Base-by-base conservation (phyloP, 371 early-diverging fungal genomes). In the Mucor mucedo region DNA sequence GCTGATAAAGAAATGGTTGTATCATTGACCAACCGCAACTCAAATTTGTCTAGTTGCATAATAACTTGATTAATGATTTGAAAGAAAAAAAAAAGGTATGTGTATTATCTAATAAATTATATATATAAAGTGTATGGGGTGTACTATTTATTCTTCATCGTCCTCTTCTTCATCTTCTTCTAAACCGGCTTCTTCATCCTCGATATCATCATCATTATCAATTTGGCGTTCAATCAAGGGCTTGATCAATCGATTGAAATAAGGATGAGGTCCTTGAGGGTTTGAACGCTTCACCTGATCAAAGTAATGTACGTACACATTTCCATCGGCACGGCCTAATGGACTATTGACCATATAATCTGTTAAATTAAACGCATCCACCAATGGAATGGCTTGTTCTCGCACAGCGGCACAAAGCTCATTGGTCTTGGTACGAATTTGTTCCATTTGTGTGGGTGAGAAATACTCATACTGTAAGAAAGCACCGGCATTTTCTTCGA, bases 261-360 rank as follows among this genome's bases (percentile, higher is more conserved):
- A 95, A 55, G 91, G 88, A 38, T 91, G 89, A 63, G 86, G 87
- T 14, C 83, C 82, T 32, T 87, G 85, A 42, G 90, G 90, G 78
- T 95, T 93, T 58, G 85, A 85, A 50, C 82, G 79, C 65, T 87
- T 88, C 57, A 95, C 93, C 38, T 87, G 85, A 44, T 88, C 87
- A 84, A 94, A 95, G 90, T 94, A 94, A 68, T 88, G 84, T 52
- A 89, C 91, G 75, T 94, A 95, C 13, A 92, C 85, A 72, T 95
- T 89, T 63, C 97, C 97, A 59, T 95, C 95, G 58, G 83, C 86
- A 52, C 90, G 85, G 30, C 97, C 97, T 11, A 96, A 72, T 30
- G 96, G 95, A 60, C 93, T 93, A 83, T 95, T 93, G 73, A 96
- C 74, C 45, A 93, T 85, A 70, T 88, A 95, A 77, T 96, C 97